These are phyloP conservation scores for Coprinellus micaceus DNA, from an alignment of 768 basidiomycete species.

Conservation along the genomic window DNA sequence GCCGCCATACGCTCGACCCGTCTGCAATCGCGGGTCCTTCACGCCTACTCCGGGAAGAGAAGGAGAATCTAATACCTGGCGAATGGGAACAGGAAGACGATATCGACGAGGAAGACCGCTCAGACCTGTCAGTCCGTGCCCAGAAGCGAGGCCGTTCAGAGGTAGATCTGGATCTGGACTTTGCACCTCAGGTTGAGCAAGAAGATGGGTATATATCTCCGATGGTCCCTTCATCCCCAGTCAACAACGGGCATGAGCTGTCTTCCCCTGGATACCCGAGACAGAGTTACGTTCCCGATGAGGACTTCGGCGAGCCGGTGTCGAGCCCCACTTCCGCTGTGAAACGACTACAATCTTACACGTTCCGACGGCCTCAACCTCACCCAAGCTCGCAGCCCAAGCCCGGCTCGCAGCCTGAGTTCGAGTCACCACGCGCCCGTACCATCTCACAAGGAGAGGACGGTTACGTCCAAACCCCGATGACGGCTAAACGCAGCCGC, in stretches of 20 bases:
- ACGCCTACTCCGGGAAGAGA: constrained; percentile 26
- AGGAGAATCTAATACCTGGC: constrained; percentile 40
- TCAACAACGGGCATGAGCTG: constrained; percentile 18
- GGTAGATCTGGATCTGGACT: constrained; percentile 36
- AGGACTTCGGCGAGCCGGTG: constrained; percentile 10
- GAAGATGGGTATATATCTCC: constrained; percentile 87
- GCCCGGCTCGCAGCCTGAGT: too few species aligned
- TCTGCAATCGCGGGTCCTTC: constrained; percentile 31
- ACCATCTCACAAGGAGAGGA: neutral
- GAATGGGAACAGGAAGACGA: neutral
- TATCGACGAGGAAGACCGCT: constrained; percentile 22
- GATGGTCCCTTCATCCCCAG: constrained; percentile 43
- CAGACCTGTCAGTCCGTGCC: constrained; percentile 17
- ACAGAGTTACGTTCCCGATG: neutral
- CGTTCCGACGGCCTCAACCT: neutral
- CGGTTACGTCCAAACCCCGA: constrained; percentile 1
- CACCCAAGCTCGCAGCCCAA: neutral
- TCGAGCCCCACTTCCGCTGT: constrained; percentile 27
- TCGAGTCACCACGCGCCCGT: neutral
- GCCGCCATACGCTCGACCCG: constrained; percentile 2
- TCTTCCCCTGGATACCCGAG: neutral
- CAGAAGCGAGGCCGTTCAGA: constrained; percentile 29
- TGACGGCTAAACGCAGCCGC: neutral
- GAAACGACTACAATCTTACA: constrained; percentile 15
- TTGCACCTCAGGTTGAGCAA: constrained; percentile 51